Conservation (phyloP, 139 green algal species). For the Pedinophyceae sp. region DNA sequence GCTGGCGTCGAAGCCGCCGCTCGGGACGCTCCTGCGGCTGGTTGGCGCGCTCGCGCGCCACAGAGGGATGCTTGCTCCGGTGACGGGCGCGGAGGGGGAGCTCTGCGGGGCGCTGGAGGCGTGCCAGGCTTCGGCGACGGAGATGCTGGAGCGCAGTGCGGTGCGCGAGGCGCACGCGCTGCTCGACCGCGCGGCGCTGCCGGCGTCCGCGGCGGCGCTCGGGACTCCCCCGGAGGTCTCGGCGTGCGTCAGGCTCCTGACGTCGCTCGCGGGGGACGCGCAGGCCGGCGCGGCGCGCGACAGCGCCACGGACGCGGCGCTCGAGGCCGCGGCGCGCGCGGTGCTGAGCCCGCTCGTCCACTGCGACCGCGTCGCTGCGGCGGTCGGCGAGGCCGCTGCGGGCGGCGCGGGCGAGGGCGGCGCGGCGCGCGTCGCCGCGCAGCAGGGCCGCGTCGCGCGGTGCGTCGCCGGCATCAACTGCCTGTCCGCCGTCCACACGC, state of each 20-base stretch:
- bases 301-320: background rate
- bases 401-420: conserved; percentile 10
- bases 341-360: conserved; percentile 55
- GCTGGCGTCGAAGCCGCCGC: conserved; percentile 46
- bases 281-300: too few species aligned
- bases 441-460: conserved; percentile 33
- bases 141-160: background rate
- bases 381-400: conserved; percentile 27
- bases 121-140: conserved; percentile 8
- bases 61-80: conserved; percentile 19
- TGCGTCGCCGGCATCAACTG: conserved; percentile 63
- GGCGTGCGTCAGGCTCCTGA: background rate
- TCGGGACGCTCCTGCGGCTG: conserved; percentile 64
- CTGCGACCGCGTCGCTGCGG: conserved; percentile 26
- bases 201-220: too few species aligned
- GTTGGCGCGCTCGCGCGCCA: conserved; percentile 74
- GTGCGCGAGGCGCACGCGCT: background rate
- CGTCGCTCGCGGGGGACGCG: background rate
- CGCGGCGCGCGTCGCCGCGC: conserved; percentile 9
- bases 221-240: background rate
- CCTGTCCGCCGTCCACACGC: conserved; percentile 21
- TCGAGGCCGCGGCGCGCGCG: conserved; percentile 31
- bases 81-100: conserved; percentile 18
- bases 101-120: conserved; percentile 26
- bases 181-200: background rate